These are phyloP conservation scores for Phenoliferia sp. DNA, from an alignment of 1,284 basidiomycete genomes.

Conservation along the genomic window DNA sequence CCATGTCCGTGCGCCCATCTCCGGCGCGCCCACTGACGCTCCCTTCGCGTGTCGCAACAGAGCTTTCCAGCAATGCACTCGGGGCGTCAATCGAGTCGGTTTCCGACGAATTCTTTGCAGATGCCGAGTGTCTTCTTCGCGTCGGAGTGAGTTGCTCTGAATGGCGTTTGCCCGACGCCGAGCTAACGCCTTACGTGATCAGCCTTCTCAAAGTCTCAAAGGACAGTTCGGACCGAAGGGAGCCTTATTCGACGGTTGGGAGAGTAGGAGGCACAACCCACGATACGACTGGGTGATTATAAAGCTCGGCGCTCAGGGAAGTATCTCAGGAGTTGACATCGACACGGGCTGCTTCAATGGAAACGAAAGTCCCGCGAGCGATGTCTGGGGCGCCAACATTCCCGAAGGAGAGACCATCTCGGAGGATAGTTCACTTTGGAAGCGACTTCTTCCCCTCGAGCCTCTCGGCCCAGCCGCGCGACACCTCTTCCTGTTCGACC, in stretches of 20 bases:
- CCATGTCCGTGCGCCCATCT: background rate
- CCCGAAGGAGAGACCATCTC: conserved; percentile 16
- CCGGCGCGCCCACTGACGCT: background rate
- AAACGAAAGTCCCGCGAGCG: conserved; percentile 59
- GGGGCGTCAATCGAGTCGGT: conserved; percentile 70
- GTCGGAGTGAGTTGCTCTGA: conserved; percentile 57
- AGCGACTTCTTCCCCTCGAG: conserved; percentile 67
- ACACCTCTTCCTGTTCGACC: conserved; percentile 74
- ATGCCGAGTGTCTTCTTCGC: conserved; percentile 75
- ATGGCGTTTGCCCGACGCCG: background rate
- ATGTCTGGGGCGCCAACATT: conserved; percentile 34
- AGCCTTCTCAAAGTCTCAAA: conserved; percentile 77
- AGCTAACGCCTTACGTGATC: background rate
- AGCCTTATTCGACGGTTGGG: conserved; percentile 93
- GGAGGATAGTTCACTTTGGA: conserved; percentile 51
- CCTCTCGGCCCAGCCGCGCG: conserved; percentile 73
- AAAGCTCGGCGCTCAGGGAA: conserved; percentile 67
- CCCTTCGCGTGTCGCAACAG: conserved; percentile 42
- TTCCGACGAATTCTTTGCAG: conserved; percentile 95
- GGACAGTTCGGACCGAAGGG: conserved; percentile 96
- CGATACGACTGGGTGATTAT: conserved; percentile 90
- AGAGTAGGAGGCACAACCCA: conserved; percentile 82
- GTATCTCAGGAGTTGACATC: conserved; percentile 79
- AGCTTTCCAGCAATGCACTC: conserved; percentile 81
- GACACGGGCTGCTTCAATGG: conserved; percentile 96